Base-by-base conservation (phyloP, 2,329 filamentous ascomycete genomes). In the Cladophialophora exuberans region DNA sequence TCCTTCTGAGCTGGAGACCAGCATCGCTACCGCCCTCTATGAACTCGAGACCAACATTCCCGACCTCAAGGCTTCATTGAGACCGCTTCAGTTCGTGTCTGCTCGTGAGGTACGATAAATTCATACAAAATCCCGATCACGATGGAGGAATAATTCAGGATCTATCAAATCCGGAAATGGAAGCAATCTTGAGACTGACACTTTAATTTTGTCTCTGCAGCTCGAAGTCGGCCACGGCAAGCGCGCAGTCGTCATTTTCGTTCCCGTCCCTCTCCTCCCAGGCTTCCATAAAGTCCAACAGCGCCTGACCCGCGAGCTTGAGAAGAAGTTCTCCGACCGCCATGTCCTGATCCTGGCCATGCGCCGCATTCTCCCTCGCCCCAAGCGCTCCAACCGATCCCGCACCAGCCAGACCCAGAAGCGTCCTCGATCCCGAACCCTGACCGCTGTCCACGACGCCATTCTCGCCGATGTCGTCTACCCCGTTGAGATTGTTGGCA, bases 311-410 rank as follows among this genome's bases (percentile, higher is more conserved):
- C 94, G 94, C 82, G 94, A 99, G 86, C 92, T 99, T 76, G 94
- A 99, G 89, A 99, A 99, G 91, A 99, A 99, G 85, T 99, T 99
- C 90, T 97, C 94, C 66, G 94, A 99, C 86, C 94, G 94, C 81
- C 94, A 99, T 81, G 94, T 99, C 78, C 84, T 99, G 78, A 91
- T 99, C 86, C 88, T 99, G 72, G 94, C 94, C 71, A 95, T 93
- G 74, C 94, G 94, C 85, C 94, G 94, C 80, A 99, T 99, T 73
- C 86, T 99, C 63, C 93, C 94, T 77, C 91, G 92, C 79, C 94
- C 94, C 78, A 97, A 97, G 90, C 92, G 93, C 77, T 96, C 91
- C 77, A 90, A 87, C 83, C 92, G 91, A 83, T 90, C 88, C 69
- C 93, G 94, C 84, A 92, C 92, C 82, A 90, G 83, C 76, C 92